Percentiles rank a stretch among this genome's conserved stretches.
phyloP scores from a whole-genome alignment of 768 basidiomycete genomes.

The Pholiota conissans region DNA sequence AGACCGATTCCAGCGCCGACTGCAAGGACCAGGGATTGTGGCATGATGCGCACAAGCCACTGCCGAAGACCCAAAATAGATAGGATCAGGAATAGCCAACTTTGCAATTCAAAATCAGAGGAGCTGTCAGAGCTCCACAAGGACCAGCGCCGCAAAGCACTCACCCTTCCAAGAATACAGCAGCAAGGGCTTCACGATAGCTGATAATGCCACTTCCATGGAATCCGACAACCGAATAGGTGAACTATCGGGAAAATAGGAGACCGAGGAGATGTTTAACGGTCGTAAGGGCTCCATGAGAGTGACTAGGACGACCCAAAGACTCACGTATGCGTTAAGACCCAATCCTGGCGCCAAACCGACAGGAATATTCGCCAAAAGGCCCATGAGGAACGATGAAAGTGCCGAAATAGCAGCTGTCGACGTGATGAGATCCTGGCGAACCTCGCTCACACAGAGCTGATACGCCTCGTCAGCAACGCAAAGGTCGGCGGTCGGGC shows the following conservation, averaged over 20 bases:
- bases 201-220: slow-evolving; percentile 73
- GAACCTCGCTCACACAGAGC: slow-evolving; percentile 59
- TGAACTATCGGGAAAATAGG: slow-evolving; percentile 49
- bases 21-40: slow-evolving; percentile 80
- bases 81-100: slow-evolving; percentile 81
- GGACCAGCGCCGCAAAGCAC: slow-evolving; percentile 18
- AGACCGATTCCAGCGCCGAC: slow-evolving; percentile 87
- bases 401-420: slow-evolving; percentile 79
- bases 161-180: slow-evolving; percentile 87
- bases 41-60: slow-evolving; percentile 89
- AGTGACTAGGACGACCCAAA: neutral
- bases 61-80: slow-evolving; percentile 84
- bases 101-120: slow-evolving; percentile 23
- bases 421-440: slow-evolving; percentile 77
- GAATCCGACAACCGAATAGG: slow-evolving; percentile 86
- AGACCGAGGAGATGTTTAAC: neutral
- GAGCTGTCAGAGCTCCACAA: neutral
- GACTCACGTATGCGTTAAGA: slow-evolving; percentile 74
- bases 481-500: slow-evolving; percentile 60
- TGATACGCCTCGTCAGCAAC: slow-evolving; percentile 50
- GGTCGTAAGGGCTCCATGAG: neutral
- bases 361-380: slow-evolving; percentile 86
- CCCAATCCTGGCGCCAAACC: slow-evolving; percentile 87
- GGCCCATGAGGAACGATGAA: slow-evolving; percentile 79
- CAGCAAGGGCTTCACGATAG: slow-evolving; percentile 79